Conservation (phyloP, 768 basidiomycete genomes). For the Cystobasidiopsis lactophilus region DNA sequence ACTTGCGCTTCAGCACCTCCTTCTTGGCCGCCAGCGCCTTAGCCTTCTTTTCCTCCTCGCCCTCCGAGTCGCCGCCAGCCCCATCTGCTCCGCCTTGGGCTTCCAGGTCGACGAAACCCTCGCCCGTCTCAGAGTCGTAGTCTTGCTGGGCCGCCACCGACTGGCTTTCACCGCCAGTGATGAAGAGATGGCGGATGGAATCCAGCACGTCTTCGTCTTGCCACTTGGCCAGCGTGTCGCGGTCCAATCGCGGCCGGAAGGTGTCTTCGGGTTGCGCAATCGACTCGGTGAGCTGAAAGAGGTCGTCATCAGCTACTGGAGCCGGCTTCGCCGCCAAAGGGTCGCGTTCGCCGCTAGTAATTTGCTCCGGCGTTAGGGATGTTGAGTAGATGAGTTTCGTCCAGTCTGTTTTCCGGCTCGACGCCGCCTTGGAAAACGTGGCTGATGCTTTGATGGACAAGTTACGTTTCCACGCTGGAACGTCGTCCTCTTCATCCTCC, state of each 20-base stretch:
- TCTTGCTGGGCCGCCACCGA: constrained; percentile 21
- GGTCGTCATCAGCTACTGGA: constrained; percentile 41
- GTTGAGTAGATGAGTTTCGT: constrained; percentile 63
- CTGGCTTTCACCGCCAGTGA: constrained; percentile 38
- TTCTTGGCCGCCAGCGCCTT: constrained; percentile 57
- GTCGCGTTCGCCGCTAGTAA: constrained; percentile 31
- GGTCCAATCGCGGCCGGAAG: constrained; percentile 22
- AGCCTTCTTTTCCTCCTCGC: constrained; percentile 20
- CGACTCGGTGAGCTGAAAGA: constrained; percentile 36
- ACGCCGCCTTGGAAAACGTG: constrained; percentile 28
- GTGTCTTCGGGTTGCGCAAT: constrained; percentile 9
- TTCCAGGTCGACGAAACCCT: constrained; percentile 29
- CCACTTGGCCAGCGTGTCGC: constrained; percentile 46
- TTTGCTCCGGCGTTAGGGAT: constrained; percentile 43
- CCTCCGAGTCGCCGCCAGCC: constrained; percentile 23
- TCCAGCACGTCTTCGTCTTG: constrained; percentile 65
- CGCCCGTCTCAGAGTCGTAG: constrained; percentile 27
- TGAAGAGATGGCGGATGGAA: constrained; percentile 67
- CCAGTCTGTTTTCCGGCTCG: constrained; percentile 43
- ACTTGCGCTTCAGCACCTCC: constrained; percentile 74
- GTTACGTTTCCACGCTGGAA: constrained; percentile 54
- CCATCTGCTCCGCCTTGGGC: constrained; percentile 24
- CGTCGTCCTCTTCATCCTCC: constrained; percentile 28
- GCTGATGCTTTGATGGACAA: constrained; percentile 35
- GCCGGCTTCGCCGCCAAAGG: constrained; percentile 17